Evolutionary conservation across 352 stramenopile genomes (phyloP).

Genomic region (Pythium brachiatum): DNA sequence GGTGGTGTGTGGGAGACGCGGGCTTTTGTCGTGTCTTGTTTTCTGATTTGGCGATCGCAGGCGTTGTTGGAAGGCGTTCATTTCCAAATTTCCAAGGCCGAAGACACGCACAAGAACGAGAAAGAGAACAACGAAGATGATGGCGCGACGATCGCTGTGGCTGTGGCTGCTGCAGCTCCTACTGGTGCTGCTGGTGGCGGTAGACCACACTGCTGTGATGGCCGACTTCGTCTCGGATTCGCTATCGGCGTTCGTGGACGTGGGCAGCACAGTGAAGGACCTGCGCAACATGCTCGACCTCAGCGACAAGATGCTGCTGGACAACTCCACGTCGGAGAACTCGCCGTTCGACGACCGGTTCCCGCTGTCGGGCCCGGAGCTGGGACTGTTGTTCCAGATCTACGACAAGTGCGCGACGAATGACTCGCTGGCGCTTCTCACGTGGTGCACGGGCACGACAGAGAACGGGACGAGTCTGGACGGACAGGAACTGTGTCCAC

Average conservation of each 20-base stretch:
- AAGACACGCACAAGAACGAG: neutral
- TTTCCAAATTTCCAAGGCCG: neutral
- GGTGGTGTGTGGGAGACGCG: neutral
- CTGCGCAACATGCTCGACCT: constrained; percentile 16
- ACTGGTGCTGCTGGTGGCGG: neutral
- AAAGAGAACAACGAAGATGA: neutral
- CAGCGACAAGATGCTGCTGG: constrained; percentile 4
- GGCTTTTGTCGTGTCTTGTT: neutral
- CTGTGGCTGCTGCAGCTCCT: constrained; percentile 1
- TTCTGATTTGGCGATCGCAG: neutral
- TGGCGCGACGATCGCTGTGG: neutral
- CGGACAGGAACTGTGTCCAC: constrained; percentile 34
- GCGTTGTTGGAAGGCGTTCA: neutral
- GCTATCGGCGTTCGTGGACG: constrained; percentile 25
- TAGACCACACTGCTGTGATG: neutral
- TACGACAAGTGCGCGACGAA: constrained; percentile 45
- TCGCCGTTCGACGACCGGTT: constrained; percentile 48
- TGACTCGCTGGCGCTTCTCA: constrained; percentile 44
- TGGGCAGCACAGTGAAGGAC: constrained; percentile 8
- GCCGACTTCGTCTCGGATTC: constrained; percentile 22
- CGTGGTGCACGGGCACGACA: constrained; percentile 51
- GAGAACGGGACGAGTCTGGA: constrained; percentile 22
- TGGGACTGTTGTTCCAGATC: constrained; percentile 44
- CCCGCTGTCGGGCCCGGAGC: constrained; percentile 40
- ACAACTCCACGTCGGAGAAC: neutral